Percentiles rank a stretch among this genome's conserved stretches.
phyloP scores from a whole-genome alignment of 768 basidiomycete species.

The Amanita pseudoporphyria region DNA sequence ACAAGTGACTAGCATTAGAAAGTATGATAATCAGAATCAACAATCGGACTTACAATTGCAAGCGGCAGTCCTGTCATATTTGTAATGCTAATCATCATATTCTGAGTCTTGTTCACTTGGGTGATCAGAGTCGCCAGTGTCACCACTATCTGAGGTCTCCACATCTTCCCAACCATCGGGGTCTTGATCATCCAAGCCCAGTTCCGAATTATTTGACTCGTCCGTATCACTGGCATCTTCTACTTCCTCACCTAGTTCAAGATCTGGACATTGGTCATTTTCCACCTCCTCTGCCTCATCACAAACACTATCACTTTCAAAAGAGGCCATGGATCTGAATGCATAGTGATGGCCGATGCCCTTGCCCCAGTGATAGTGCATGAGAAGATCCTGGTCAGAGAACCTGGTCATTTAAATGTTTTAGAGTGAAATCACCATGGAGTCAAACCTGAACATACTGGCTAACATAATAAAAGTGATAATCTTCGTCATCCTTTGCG shows the following conservation, averaged over 20 bases:
- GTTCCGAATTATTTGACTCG: too few species aligned
- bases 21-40: not conserved
- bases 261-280: not conserved
- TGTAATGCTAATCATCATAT: not conserved
- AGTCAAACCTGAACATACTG: conserved; percentile 18
- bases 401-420: too few species aligned
- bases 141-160: not conserved
- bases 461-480: conserved; percentile 24
- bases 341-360: not conserved
- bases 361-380: too few species aligned
- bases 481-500: too few species aligned
- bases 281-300: not conserved
- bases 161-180: not conserved
- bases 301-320: not conserved
- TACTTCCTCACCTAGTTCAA: not conserved
- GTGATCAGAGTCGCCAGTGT: not conserved
- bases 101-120: not conserved
- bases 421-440: not conserved
- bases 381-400: too few species aligned
- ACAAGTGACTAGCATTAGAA: too few species aligned
- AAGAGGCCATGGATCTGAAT: not conserved
- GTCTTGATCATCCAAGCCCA: not conserved
- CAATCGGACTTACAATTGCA: not conserved
- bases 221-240: not conserved
- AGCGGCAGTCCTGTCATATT: not conserved